Base-by-base conservation (phyloP, 352 stramenopile genomes). In the Phytophthora pseudosyringae region DNA sequence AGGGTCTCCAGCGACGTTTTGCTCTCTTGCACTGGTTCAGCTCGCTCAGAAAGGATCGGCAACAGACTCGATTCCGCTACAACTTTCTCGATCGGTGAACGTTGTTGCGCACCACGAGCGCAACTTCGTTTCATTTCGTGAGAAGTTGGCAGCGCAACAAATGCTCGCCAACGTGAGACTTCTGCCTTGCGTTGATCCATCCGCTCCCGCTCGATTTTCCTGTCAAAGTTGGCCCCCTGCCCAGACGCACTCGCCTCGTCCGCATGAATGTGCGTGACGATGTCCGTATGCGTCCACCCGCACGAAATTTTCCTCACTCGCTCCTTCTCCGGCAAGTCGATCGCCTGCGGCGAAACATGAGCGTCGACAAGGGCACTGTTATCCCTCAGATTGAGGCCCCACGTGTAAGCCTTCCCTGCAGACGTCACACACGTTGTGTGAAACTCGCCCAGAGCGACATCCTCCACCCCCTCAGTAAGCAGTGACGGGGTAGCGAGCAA, bases 361-460 rank as follows among this genome's bases (percentile, higher is more conserved):
- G 76, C 81, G 38, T 76, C 73, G 8, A 84, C 59, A 15, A 73
- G 72, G 4, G 70, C 73, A 48, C 58, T 78, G 43, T 82, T 83
- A 6, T 67, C 60, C 9, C 61, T 76, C 25, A 92, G 58, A 41
- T 92, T 84, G 7, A 92, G 63, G 1, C 85, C 83, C 86, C 86
- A 94, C 3, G 75, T 66, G 44, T 78, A 90, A 0, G 75, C 80
- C 21, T 71, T 67, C 0, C 83, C 83, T 32, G 28, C 57, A 48
- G 53, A 64, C 1, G 78, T 88, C 45, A 90, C 54, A 29, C 81
- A 89, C 1, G 80, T 81, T 4, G 81, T 88, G 58, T 94, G 86
- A 36, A 91, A 94, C 45, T 92, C 83, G 7, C 86, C 86, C 3
- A 94, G 60, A 18, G 79, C 57, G 4, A 92, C 69, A 45, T 92